Conservation (phyloP, 352 stramenopile species). For the Halophytophthora batemanensis region DNA sequence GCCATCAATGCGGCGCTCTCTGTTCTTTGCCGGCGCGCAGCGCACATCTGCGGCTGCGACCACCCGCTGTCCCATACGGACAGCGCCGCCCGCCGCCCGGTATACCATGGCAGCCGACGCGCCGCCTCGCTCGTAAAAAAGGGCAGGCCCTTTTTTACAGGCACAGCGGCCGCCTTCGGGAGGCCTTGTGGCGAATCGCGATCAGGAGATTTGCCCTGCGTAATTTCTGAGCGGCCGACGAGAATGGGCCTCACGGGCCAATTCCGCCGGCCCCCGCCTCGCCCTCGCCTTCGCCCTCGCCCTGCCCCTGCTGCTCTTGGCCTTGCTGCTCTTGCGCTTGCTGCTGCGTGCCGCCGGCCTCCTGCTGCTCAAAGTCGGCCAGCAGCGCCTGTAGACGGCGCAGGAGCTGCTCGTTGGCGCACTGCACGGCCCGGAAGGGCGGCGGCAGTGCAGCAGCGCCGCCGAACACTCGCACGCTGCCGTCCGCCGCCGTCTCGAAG, state of each 20-base stretch:
- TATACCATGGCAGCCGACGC: too few species aligned
- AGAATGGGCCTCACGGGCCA: slow-evolving; percentile 26
- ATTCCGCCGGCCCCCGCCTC: slow-evolving; percentile 23
- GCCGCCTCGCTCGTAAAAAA: slow-evolving; percentile 1
- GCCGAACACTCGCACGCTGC: slow-evolving; percentile 35
- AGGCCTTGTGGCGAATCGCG: slow-evolving; percentile 44
- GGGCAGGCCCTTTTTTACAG: slow-evolving; percentile 10
- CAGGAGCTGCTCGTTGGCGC: slow-evolving; percentile 53
- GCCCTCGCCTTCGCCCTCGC: neutral
- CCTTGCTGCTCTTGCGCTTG: neutral
- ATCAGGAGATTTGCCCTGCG: slow-evolving; percentile 68
- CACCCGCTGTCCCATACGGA: too few species aligned
- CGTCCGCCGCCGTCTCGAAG: slow-evolving; percentile 15
- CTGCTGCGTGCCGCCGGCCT: too few species aligned
- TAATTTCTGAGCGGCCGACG: slow-evolving; percentile 43
- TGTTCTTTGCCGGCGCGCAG: too few species aligned
- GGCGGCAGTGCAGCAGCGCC: slow-evolving; percentile 38
- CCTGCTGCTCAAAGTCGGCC: slow-evolving; percentile 12
- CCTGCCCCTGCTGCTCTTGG: neutral
- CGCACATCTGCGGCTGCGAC: too few species aligned
- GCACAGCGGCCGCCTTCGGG: neutral
- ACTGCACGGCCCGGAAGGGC: slow-evolving; percentile 33
- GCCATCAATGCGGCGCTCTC: too few species aligned
- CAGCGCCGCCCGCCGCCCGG: too few species aligned
- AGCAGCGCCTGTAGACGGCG: slow-evolving; percentile 38